phyloP scores from a whole-genome alignment of 1,139 yeast species.

The Blastobotrys buckinghamii region DNA sequence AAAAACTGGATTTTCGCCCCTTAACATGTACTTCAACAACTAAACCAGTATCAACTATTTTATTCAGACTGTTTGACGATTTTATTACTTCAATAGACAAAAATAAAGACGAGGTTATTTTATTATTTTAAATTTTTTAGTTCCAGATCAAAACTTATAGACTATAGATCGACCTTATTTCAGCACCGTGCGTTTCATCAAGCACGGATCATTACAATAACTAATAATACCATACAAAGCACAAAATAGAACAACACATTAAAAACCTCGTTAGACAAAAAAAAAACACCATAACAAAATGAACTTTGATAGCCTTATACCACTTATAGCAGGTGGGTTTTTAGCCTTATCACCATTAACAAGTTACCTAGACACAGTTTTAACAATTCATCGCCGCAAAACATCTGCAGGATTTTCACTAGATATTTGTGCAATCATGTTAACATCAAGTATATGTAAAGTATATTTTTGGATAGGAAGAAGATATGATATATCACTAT shows the following conservation, averaged over 20 bases:
- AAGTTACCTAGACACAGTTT: constrained; percentile 79
- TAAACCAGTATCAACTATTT: too few species aligned
- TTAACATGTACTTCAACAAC: background rate
- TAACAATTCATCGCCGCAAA: constrained; percentile 55
- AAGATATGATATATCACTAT: constrained; percentile 70
- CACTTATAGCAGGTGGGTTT: constrained; percentile 9
- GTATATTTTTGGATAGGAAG: constrained; percentile 70
- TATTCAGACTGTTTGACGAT: too few species aligned
- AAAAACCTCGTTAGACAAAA: too few species aligned
- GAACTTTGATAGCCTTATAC: background rate
- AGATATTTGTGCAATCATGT: constrained; percentile 88
- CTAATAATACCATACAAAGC: too few species aligned
- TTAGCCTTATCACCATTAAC: constrained; percentile 55
- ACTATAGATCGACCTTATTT: too few species aligned
- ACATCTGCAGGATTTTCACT: constrained; percentile 76
- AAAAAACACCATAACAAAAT: background rate
- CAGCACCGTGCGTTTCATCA: too few species aligned
- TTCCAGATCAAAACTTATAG: too few species aligned
- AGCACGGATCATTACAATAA: too few species aligned
- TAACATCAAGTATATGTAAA: constrained; percentile 67
- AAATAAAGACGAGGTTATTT: too few species aligned
- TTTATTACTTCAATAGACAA: too few species aligned
- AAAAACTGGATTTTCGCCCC: background rate
- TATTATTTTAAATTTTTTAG: too few species aligned
- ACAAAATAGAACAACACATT: too few species aligned